Conservation (phyloP, 2,329 filamentous ascomycete species). For the Sporothrix curviconia region DNA sequence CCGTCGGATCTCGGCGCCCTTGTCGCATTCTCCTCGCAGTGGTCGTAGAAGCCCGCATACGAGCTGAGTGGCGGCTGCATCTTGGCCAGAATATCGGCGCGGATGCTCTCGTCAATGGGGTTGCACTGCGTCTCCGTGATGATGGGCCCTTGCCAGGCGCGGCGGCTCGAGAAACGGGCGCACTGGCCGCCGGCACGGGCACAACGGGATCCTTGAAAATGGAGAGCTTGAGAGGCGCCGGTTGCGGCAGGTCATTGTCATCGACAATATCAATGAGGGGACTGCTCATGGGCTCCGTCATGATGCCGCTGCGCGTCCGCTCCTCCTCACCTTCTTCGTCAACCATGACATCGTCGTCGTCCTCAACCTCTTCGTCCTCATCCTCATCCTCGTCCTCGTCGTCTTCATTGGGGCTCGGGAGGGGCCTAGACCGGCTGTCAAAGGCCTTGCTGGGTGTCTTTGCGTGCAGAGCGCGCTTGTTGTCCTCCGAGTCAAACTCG, state of each 20-base stretch:
- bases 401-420: constrained; percentile 20
- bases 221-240: constrained; percentile 25
- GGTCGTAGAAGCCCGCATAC: constrained; percentile 75
- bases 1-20: constrained; percentile 70
- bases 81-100: constrained; percentile 66
- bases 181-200: constrained; percentile 25
- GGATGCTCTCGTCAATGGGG: constrained; percentile 71
- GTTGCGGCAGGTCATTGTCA: constrained; percentile 22
- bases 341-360: constrained; percentile 31
- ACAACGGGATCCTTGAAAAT: constrained; percentile 34
- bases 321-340: constrained; percentile 20
- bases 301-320: constrained; percentile 1
- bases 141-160: constrained; percentile 56
- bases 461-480: constrained; percentile 50
- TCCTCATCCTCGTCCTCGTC: constrained; percentile 28
- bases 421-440: constrained; percentile 18
- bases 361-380: constrained; percentile 21
- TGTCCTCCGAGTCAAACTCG: constrained; percentile 55
- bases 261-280: constrained; percentile 52
- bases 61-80: constrained; percentile 65
- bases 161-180: constrained; percentile 15
- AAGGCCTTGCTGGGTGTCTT: constrained; percentile 70
- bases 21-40: constrained; percentile 55
- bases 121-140: constrained; percentile 83
- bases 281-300: constrained; percentile 38